Conservation (phyloP, 441 rosid species). For the Populus trichocarpa region DNA sequence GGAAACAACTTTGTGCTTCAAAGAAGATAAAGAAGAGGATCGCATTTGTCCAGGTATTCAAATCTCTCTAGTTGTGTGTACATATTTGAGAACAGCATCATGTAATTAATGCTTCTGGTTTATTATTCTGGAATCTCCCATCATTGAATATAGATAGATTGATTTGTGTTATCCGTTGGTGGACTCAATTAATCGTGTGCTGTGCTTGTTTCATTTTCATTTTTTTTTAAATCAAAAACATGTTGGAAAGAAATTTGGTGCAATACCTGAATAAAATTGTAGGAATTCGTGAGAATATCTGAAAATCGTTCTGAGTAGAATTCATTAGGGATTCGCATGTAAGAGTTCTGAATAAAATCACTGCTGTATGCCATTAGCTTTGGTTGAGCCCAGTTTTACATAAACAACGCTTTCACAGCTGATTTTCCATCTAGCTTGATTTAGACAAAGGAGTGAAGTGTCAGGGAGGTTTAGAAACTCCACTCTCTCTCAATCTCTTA, state of each 20-base stretch:
- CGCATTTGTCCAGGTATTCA: background rate
- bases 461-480: background rate
- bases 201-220: background rate
- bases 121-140: no score
- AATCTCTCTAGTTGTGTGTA: background rate
- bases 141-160: background rate
- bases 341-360: constrained; percentile 86
- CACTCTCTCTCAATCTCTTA: background rate
- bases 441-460: background rate
- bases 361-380: constrained; percentile 54
- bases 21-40: background rate
- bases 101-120: background rate
- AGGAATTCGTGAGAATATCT: background rate
- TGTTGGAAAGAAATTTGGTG: background rate
- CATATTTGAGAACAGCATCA: background rate
- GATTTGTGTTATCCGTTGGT: background rate
- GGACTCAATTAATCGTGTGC: background rate
- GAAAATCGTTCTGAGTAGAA: background rate
- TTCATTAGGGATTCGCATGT: constrained; percentile 44
- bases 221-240: background rate
- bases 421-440: background rate
- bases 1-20: background rate
- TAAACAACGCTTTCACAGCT: background rate
- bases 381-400: constrained; percentile 3
- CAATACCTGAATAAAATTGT: background rate